Conservation (phyloP, 805 yeast species). For the Kodamaea lidongshanica region DNA sequence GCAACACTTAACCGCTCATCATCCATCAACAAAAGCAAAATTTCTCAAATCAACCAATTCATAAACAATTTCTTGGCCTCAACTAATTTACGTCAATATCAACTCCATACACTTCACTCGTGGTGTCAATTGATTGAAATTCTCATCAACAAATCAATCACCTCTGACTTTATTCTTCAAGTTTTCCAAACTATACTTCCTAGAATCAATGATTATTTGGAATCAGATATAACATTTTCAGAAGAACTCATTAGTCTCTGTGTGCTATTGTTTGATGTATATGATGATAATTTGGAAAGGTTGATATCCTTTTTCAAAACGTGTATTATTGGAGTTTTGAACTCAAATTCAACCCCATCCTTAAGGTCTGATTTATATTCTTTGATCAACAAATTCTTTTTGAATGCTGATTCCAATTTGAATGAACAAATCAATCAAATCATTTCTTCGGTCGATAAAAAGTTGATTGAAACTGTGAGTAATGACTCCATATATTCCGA, state of each 20-base stretch:
- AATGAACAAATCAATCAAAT: conserved; percentile 46
- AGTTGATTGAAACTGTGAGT: conserved; percentile 58
- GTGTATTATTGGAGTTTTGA: conserved; percentile 64
- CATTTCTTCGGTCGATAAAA: conserved; percentile 52
- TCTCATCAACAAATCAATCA: conserved; percentile 55
- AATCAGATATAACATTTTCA: conserved; percentile 57
- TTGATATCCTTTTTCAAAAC: conserved; percentile 67
- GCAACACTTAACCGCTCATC: conserved; percentile 14
- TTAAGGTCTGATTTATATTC: conserved; percentile 78
- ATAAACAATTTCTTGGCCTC: conserved; percentile 43
- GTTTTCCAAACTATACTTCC: conserved; percentile 73
- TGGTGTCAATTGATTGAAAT: conserved; percentile 82
- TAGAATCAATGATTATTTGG: conserved; percentile 68
- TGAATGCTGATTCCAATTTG: conserved; percentile 37
- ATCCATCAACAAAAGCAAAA: conserved; percentile 16
- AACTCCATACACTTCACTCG: conserved; percentile 60
- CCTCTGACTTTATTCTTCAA: conserved; percentile 58
- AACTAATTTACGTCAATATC: conserved; percentile 44
- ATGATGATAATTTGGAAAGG: conserved; percentile 39
- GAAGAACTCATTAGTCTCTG: conserved; percentile 73
- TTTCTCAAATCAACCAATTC: conserved; percentile 30
- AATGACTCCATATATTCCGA: conserved; percentile 78
- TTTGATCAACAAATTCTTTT: conserved; percentile 59
- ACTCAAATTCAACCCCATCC: conserved; percentile 59
- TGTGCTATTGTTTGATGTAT: conserved; percentile 61